Base-by-base conservation (phyloP, 768 basidiomycete genomes). In the Dendrothele bispora region DNA sequence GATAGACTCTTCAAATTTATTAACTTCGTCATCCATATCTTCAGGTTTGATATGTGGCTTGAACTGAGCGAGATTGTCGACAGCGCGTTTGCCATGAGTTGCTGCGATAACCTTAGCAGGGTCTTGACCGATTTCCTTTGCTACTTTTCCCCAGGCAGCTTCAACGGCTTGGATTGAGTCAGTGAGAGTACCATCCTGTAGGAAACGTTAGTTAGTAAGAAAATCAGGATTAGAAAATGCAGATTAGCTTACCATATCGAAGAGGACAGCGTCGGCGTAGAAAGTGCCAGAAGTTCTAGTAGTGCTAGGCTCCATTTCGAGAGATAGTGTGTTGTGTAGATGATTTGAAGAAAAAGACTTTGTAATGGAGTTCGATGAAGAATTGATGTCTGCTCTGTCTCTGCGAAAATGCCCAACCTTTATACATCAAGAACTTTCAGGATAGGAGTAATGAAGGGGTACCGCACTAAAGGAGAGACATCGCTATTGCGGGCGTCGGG, bases 71-170 rank as follows among this genome's bases (percentile, higher is more conserved):
- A 88, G 78, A 66, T 88, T 89, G 69, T 88, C 86, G 58, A 85
- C 72, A 10, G 86, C 87, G 51, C 86, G 82, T 59, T 86, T 83
- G 58, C 86, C 86, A 62, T 89, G 86, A n/a, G 86, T 88, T 30
- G 83, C 82, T 8, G 80, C 82, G 58, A 88, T 85, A 52, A 86
- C n/a, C n/a, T n/a, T n/a, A n/a, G n/a, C n/a, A n/a, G n/a, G n/a
- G n/a, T n/a, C 83, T 64, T 79, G 76, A 45, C 83, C 83, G 41
- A 88, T 77, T 60, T 87, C 85, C 41, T 68, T 67, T 2, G 86
- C 86, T 34, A 88, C 84, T 57, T 80, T 80, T 26, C 79, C 78
- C 86, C 86, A 88, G 3, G 86, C 86, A 3, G 83, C 83, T 61
- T 88, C 84, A 51, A 87, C 85, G 3, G 84, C 83, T n/a, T 79